Percentiles rank a stretch among this genome's conserved stretches.
phyloP scores from a whole-genome alignment of 495 filamentous ascomycete species.

The Penicillium tannophilum region DNA sequence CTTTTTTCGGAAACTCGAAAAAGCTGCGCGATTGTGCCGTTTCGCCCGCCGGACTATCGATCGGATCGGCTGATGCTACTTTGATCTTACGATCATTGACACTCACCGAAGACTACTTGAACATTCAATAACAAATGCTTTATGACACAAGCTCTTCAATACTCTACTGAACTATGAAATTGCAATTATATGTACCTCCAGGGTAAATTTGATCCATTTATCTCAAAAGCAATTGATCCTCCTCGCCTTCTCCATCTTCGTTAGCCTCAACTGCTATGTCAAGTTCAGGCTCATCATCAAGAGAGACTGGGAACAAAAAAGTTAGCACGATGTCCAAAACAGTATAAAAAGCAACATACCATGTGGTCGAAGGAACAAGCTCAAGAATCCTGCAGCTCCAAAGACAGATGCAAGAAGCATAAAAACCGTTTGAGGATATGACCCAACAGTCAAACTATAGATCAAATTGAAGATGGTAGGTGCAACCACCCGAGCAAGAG shows the following conservation, averaged over 20 bases:
- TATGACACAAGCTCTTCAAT: not conserved
- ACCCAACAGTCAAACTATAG: constrained; percentile 78
- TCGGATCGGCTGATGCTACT: constrained; percentile 22
- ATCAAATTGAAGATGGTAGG: constrained; percentile 83
- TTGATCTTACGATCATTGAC: not conserved
- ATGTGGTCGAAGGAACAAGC: constrained; percentile 71
- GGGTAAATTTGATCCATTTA: not conserved
- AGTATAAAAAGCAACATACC: constrained; percentile 45
- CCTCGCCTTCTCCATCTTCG: constrained; percentile 22
- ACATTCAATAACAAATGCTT: not conserved
- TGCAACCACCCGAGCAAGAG: constrained; percentile 73
- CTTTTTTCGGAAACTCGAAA: constrained; percentile 28
- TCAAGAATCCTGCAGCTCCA: constrained; percentile 61
- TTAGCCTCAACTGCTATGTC: constrained; percentile 26
- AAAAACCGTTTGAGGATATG: constrained; percentile 80
- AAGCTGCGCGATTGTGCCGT: constrained; percentile 24
- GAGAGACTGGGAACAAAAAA: constrained; percentile 16
- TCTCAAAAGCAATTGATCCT: constrained; percentile 20
- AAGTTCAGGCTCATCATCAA: constrained; percentile 16
- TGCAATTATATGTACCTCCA: not conserved
- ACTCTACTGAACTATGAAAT: not conserved
- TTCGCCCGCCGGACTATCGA: constrained; percentile 21
- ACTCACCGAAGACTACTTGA: not conserved
- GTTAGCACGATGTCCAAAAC: constrained; percentile 4
- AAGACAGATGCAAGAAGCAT: constrained; percentile 70